Evolutionary conservation across 805 yeast genomes (phyloP).

Genomic region (Pichia occidentalis): DNA sequence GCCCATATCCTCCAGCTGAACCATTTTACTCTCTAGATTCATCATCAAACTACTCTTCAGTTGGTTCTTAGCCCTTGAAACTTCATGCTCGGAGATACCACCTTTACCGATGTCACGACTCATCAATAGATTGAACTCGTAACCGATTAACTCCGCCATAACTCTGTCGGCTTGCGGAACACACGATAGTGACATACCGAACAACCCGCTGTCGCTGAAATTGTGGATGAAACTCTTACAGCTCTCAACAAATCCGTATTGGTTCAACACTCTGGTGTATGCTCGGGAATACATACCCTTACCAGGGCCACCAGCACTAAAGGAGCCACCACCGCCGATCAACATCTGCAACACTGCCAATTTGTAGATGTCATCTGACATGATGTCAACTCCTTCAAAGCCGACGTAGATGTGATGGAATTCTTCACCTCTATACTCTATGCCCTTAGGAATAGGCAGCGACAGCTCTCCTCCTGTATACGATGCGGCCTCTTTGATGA

Average conservation of each 20-base stretch:
- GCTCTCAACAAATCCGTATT: slow-evolving; percentile 84
- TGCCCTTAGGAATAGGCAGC: slow-evolving; percentile 46
- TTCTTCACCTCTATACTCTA: slow-evolving; percentile 63
- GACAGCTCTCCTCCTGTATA: slow-evolving; percentile 58
- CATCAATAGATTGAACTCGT: slow-evolving; percentile 47
- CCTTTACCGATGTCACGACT: slow-evolving; percentile 43
- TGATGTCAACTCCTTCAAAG: slow-evolving; percentile 80
- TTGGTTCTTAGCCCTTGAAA: slow-evolving; percentile 87
- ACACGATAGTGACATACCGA: slow-evolving; percentile 83
- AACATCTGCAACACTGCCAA: slow-evolving; percentile 84
- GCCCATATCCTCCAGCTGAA: slow-evolving; percentile 93
- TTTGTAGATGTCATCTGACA: slow-evolving; percentile 83
- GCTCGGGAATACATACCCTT: slow-evolving; percentile 97
- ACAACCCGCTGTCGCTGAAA: slow-evolving; percentile 82
- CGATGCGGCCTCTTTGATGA: slow-evolving; percentile 34
- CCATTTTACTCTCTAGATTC: slow-evolving; percentile 89
- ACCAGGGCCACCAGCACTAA: slow-evolving; percentile 98
- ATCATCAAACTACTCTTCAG: slow-evolving; percentile 78
- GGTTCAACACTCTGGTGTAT: slow-evolving; percentile 85
- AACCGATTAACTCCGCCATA: slow-evolving; percentile 70
- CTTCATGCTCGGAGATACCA: slow-evolving; percentile 64
- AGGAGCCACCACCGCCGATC: slow-evolving; percentile 95
- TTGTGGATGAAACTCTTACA: slow-evolving; percentile 86
- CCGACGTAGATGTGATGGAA: slow-evolving; percentile 81
- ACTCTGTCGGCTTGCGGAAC: slow-evolving; percentile 81